These are phyloP conservation scores for Gaeumannomyces sp. DNA, from an alignment of 2,329 filamentous ascomycete genomes.

Conservation along the genomic window DNA sequence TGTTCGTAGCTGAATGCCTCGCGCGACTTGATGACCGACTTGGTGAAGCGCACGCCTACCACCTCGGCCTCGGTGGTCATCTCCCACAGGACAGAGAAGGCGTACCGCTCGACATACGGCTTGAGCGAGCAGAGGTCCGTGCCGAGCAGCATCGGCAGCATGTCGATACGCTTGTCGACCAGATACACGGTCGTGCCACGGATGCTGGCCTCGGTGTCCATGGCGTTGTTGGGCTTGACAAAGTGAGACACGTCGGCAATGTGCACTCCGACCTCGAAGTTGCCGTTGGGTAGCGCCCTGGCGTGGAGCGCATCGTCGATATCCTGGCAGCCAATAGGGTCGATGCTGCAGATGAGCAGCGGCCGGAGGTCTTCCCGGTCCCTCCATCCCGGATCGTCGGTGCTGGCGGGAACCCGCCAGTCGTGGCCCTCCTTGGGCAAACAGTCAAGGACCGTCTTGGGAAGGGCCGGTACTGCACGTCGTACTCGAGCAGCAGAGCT, in stretches of 20 bases:
- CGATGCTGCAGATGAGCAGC: conserved; percentile 92
- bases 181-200: conserved; percentile 95
- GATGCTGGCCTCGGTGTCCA: conserved; percentile 92
- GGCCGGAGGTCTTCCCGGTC: conserved; percentile 77
- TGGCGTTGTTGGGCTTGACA: conserved; percentile 92
- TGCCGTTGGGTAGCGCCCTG: conserved; percentile 77
- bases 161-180: conserved; percentile 98
- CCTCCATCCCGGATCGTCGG: conserved; percentile 79
- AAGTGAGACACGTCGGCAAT: conserved; percentile 99
- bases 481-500: conserved; percentile 86
- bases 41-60: conserved; percentile 81
- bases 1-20: conserved; percentile 98
- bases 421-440: conserved; percentile 85
- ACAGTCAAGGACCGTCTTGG: conserved; percentile 91
- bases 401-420: conserved; percentile 82
- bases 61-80: conserved; percentile 80
- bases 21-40: conserved; percentile 93
- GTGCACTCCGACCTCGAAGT: conserved; percentile 93
- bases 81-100: conserved; percentile 86
- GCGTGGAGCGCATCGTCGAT: conserved; percentile 97
- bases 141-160: conserved; percentile 93
- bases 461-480: conserved; percentile 96
- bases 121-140: conserved; percentile 96
- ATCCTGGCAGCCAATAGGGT: conserved; percentile 92
- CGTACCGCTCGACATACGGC: conserved; percentile 91